These are phyloP conservation scores for Rhytidiadelphus loreus DNA, from an alignment of 225 moss, liverwort and hornwort species.

Conservation along the genomic window DNA sequence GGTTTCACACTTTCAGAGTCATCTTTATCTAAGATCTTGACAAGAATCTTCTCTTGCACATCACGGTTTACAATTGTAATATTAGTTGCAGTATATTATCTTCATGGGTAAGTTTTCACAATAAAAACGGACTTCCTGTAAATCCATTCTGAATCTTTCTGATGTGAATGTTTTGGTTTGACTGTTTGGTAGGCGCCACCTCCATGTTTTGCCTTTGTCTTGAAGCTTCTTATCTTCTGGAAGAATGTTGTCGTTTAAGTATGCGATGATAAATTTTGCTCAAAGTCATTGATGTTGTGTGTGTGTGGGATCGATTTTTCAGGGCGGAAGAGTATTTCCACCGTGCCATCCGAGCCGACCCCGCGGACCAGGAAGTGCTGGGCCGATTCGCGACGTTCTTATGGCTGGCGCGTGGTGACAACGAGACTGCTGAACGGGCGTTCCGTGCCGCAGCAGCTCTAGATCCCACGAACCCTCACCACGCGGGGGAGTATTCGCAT, in stretches of 20 bases:
- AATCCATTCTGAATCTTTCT: not conserved
- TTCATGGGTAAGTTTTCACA: not conserved
- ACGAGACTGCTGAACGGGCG: slow-evolving; percentile 27
- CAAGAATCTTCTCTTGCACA: not conserved
- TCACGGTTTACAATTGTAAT: not conserved
- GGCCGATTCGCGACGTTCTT: slow-evolving; percentile 38
- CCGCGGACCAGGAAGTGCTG: slow-evolving; percentile 26
- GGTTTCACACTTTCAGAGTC: not conserved
- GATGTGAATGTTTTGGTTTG: not conserved
- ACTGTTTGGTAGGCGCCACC: no score
- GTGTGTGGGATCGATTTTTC: not conserved
- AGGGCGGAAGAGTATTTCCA: slow-evolving; percentile 53
- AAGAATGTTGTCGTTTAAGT: not conserved
- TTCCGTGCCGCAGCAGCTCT: slow-evolving; percentile 33
- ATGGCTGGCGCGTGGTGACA: slow-evolving; percentile 39
- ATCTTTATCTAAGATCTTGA: not conserved
- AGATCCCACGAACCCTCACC: slow-evolving; percentile 32
- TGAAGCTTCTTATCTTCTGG: not conserved
- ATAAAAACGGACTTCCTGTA: no score
- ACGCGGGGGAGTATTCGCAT: slow-evolving; percentile 45
- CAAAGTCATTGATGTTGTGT: not conserved
- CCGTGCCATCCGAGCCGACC: slow-evolving; percentile 34
- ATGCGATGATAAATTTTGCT: not conserved
- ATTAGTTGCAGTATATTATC: not conserved
- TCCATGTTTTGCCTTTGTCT: not conserved